Evolutionary conservation across 1,284 basidiomycete species (phyloP).

Genomic region (Tilletiopsis washingtonensis): DNA sequence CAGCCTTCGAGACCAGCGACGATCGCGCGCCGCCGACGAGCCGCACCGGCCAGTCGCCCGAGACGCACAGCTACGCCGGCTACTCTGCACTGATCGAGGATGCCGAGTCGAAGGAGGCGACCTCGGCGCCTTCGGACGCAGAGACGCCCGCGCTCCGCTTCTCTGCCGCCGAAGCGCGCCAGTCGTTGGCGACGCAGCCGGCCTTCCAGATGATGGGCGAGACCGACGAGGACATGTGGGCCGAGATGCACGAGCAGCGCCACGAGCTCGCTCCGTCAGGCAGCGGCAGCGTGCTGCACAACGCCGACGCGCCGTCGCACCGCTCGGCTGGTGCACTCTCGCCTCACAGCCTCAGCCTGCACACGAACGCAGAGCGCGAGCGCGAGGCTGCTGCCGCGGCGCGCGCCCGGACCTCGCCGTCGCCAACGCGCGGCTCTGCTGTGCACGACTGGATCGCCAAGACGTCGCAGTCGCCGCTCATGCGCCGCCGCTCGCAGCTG

Average conservation of each 20-base stretch:
- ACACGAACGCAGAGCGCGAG: background rate
- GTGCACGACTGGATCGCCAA: conserved; percentile 8
- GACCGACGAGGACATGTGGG: conserved; percentile 5
- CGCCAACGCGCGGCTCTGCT: background rate
- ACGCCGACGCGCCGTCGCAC: too few species aligned
- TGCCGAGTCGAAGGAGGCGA: background rate
- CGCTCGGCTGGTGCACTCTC: too few species aligned
- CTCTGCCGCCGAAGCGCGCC: too few species aligned
- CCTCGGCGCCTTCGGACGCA: too few species aligned
- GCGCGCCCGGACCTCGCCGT: too few species aligned
- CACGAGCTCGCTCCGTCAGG: too few species aligned
- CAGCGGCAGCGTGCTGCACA: too few species aligned
- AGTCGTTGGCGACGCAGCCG: too few species aligned
- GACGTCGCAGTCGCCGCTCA: conserved; percentile 7
- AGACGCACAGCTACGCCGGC: conserved; percentile 7
- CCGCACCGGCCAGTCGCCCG: background rate
- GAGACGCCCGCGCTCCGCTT: too few species aligned
- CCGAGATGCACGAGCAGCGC: background rate
- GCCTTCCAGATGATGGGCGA: conserved; percentile 1
- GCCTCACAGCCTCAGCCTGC: conserved; percentile 2
- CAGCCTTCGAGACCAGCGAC: background rate
- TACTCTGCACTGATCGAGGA: conserved; percentile 10
- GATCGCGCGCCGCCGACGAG: background rate
- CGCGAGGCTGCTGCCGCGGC: background rate
- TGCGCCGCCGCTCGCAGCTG: conserved; percentile 13